Evolutionary conservation across 768 basidiomycete species (phyloP), one percentile per base, ranked within the genome.

Genomic region (Multifurca ochricompacta): DNA sequence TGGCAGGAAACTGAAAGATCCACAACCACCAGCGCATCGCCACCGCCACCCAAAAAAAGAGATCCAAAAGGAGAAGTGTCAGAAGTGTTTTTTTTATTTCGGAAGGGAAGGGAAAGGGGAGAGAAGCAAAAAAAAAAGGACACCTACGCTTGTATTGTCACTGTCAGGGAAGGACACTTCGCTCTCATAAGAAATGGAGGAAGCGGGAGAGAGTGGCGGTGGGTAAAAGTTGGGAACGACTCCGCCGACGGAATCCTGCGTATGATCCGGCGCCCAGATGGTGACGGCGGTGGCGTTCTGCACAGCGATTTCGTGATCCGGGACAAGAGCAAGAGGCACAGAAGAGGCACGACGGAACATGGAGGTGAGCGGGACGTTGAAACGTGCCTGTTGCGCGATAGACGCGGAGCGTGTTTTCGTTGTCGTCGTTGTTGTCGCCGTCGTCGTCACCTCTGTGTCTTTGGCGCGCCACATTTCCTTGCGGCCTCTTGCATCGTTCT

Each of bases 301-400:
- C 14, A 28, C 42, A 27, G 25, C 21, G 18, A 23, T n/a, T 0
- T 14, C 49, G 23, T 52, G 39, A 7, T 41, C 45, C 8, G 56
- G 51, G 18, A 7, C 51, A n/a, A 56, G 49, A 39, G 59, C 51
- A n/a, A 56, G 49, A 39, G 59, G 53, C 11, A 36, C 78, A 34
- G 83, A 84, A 3, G 78, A 69, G 10, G 81, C 80, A 48, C 84
- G 81, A 65, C 75, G 82, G 71, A 78, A 81, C 80, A 83, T 79
- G 47, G 80, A 74, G 4, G 81, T 81, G 27, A 83, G 74, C 3
- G 81, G 77, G 23, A 80, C 70, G 35, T 66, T 66, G 66, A 77
- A 72, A 40, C 74, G 68, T 3, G 61, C 59, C 27, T 50, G 31
- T 39, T 65, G 66, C 11, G 43, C 48, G n/a, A 59, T 46, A 37